Percentiles rank a stretch among this genome's conserved stretches.
Evolutionary conservation across 75 land plant genomes (phyloP).

Genomic region (Picea sitchensis): DNA sequence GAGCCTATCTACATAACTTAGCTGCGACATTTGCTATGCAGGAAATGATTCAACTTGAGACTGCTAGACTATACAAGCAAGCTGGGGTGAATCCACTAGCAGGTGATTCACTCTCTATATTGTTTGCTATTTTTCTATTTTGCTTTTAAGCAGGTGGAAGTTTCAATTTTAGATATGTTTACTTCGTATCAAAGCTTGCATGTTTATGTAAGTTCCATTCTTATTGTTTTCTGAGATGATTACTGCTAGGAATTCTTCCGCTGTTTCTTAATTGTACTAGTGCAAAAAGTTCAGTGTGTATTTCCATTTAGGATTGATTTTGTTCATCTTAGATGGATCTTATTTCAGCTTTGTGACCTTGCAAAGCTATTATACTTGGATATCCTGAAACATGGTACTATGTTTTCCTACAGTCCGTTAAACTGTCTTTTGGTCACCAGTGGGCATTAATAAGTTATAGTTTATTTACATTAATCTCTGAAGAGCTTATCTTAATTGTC

Average conservation of each 20-base stretch:
- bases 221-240: neutral
- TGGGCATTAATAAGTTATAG: neutral
- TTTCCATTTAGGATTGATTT: neutral
- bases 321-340: neutral
- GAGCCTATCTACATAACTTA: neutral
- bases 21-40: neutral
- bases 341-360: neutral
- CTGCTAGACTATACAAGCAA: constrained; percentile 51
- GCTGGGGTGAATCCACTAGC: constrained; percentile 59
- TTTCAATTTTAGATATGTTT: neutral
- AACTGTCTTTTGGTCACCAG: neutral
- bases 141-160: constrained; percentile 3
- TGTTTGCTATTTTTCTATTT: neutral
- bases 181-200: neutral
- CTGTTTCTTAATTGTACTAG: neutral
- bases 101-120: constrained; percentile 17
- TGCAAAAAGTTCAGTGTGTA: neutral
- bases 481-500: no score
- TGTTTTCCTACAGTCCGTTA: no score
- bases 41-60: constrained; percentile 54
- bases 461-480: no score
- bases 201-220: neutral
- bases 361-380: neutral
- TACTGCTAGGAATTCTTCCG: neutral
- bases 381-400: no score